Percentiles rank a stretch among this genome's conserved stretches.
These are phyloP conservation scores for Pezicula radicicola DNA, from an alignment of 2,329 filamentous ascomycete species.

Conservation along the genomic window DNA sequence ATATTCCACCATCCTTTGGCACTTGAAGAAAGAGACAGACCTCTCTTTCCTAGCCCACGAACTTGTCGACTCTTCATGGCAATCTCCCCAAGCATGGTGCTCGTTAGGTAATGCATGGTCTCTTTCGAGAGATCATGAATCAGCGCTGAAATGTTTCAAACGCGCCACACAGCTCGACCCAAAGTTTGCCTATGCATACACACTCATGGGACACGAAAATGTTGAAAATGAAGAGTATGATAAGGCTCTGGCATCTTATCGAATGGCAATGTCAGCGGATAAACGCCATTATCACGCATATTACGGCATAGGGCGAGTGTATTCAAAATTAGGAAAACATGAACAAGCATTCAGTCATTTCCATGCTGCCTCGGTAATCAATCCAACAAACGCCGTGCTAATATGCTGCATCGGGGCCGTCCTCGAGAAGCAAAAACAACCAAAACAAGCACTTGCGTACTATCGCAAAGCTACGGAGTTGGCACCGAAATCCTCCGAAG, in stretches of 20 bases:
- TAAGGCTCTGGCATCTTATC: conserved; percentile 84
- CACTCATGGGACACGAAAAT: conserved; percentile 92
- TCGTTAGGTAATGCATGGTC: conserved; percentile 94
- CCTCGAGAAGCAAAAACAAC: conserved; percentile 83
- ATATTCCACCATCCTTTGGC: conserved; percentile 99
- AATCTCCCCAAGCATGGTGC: conserved; percentile 95
- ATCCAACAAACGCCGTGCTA: conserved; percentile 89
- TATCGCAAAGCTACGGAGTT: conserved; percentile 82
- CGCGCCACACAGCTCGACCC: conserved; percentile 88
- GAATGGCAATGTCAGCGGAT: conserved; percentile 81
- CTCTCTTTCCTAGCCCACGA: conserved; percentile 91
- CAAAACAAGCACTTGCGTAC: conserved; percentile 72
- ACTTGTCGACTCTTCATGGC: conserved; percentile 79
- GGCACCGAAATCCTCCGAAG: conserved; percentile 76
- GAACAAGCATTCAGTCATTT: conserved; percentile 92
- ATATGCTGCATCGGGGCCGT: conserved; percentile 91
- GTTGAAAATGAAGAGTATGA: conserved; percentile 96
- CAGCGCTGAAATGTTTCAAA: conserved; percentile 91
- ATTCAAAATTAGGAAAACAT: conserved; percentile 86
- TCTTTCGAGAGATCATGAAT: conserved; percentile 86
- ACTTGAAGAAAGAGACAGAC: conserved; percentile 87
- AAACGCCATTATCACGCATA: conserved; percentile 96
- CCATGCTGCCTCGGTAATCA: conserved; percentile 81
- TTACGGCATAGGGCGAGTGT: conserved; percentile 82
- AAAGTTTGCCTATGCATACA: conserved; percentile 92